phyloP scores from a whole-genome alignment of 805 yeast genomes.

The Metschnikowia picachoensis region DNA sequence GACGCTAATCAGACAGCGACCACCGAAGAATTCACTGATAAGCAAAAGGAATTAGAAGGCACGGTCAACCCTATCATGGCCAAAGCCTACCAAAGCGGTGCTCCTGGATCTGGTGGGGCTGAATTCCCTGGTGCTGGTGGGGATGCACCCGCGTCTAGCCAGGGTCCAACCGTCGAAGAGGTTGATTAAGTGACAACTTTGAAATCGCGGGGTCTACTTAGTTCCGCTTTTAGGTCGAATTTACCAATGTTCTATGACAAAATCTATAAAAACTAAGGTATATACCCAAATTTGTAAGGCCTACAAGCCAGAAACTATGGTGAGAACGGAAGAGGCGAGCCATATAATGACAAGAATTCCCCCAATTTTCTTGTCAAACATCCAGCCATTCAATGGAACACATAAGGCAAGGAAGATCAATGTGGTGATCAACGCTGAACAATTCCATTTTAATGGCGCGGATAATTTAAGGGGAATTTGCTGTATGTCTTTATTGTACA shows the following conservation, averaged over 20 bases:
- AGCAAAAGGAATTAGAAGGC: conserved; percentile 38
- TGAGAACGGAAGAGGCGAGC: conserved; percentile 27
- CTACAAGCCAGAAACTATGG: conserved; percentile 1
- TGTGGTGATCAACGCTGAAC: conserved; percentile 11
- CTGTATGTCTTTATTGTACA: conserved; percentile 6
- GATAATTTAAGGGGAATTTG: conserved; percentile 13
- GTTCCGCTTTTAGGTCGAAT: too few species aligned
- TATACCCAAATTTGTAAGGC: not conserved
- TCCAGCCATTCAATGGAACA: conserved; percentile 25
- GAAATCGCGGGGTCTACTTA: too few species aligned
- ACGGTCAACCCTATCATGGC: conserved; percentile 39
- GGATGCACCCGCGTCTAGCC: conserved; percentile 1
- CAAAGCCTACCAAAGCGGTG: conserved; percentile 30
- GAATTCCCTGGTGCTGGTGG: conserved; percentile 27
- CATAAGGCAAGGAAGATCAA: conserved; percentile 9
- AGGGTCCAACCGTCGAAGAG: conserved; percentile 16
- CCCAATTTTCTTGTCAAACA: conserved; percentile 34
- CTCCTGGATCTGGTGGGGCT: conserved; percentile 25
- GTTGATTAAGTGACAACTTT: conserved; percentile 8
- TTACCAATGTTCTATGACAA: too few species aligned
- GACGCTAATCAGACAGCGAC: conserved; percentile 38
- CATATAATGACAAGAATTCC: conserved; percentile 27
- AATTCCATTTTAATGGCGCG: conserved; percentile 12
- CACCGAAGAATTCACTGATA: conserved; percentile 39
- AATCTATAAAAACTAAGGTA: not conserved